Percentiles rank a stretch among this genome's conserved stretches.
Evolutionary conservation across 2,329 filamentous ascomycete genomes (phyloP).

Genomic region (Fusarium drepaniforme): DNA sequence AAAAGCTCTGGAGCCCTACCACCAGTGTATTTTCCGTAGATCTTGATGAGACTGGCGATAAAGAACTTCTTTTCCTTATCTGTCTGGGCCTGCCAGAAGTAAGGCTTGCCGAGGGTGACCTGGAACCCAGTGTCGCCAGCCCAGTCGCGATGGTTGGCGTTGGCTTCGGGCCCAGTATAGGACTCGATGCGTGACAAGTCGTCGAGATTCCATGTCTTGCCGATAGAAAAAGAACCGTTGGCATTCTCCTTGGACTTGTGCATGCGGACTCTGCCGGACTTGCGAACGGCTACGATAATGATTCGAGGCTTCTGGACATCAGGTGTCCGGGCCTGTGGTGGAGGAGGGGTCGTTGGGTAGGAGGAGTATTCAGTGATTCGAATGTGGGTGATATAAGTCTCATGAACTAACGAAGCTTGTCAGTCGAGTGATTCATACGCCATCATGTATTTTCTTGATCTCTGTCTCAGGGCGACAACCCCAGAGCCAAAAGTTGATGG

Average conservation of each 20-base stretch:
- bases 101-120: slow-evolving; percentile 91
- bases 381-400: slow-evolving; percentile 99
- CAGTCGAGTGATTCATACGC: slow-evolving; percentile 1
- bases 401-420: slow-evolving; percentile 55
- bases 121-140: slow-evolving; percentile 87
- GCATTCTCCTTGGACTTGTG: slow-evolving; percentile 97
- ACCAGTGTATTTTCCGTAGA: slow-evolving; percentile 95
- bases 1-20: slow-evolving; percentile 82
- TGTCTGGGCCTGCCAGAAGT: slow-evolving; percentile 96
- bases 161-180: slow-evolving; percentile 73
- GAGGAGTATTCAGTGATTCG: slow-evolving; percentile 88
- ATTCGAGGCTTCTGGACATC: slow-evolving; percentile 88
- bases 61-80: slow-evolving; percentile 99
- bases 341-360: slow-evolving; percentile 86
- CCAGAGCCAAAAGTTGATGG: neutral
- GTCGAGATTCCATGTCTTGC: slow-evolving; percentile 98
- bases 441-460: neutral
- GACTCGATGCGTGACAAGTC: slow-evolving; percentile 88
- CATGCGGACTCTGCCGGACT: slow-evolving; percentile 91
- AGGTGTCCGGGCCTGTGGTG: slow-evolving; percentile 77
- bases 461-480: neutral
- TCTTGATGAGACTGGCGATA: slow-evolving; percentile 94
- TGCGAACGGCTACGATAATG: slow-evolving; percentile 93
- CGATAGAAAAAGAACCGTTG: slow-evolving; percentile 95
- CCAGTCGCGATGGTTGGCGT: slow-evolving; percentile 76